Percentiles rank a stretch among this genome's conserved stretches.
These are phyloP conservation scores for Mycena leptocephala DNA, from an alignment of 768 basidiomycete species.

Conservation along the genomic window DNA sequence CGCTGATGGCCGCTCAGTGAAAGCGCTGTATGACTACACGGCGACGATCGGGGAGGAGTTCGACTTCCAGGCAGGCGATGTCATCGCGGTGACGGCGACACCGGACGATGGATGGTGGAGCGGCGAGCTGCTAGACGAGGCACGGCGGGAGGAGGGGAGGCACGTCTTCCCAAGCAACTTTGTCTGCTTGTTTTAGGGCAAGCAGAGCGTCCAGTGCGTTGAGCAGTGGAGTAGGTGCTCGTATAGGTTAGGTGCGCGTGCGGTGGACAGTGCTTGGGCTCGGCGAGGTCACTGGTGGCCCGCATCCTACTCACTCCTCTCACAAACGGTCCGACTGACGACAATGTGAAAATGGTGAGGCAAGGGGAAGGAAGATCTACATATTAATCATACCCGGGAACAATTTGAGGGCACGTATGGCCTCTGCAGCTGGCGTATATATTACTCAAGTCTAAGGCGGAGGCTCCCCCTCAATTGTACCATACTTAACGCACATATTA, in stretches of 20 bases:
- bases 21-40: slow-evolving; percentile 91
- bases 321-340: too few relatives aligned
- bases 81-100: slow-evolving; percentile 95
- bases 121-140: slow-evolving; percentile 87
- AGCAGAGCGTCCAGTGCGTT: not conserved
- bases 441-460: not conserved
- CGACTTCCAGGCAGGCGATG: slow-evolving; percentile 95
- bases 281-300: too few relatives aligned
- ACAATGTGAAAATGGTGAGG: not conserved
- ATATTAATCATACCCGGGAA: slow-evolving; percentile 12
- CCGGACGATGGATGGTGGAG: slow-evolving; percentile 99
- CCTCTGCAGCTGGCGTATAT: not conserved
- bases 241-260: not conserved
- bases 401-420: not conserved
- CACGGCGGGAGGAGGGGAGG: slow-evolving; percentile 79
- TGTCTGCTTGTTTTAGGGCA: slow-evolving; percentile 79
- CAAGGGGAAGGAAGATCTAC: not conserved
- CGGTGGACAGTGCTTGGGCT: not conserved
- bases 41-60: slow-evolving; percentile 95
- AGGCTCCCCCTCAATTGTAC: not conserved
- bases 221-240: too few relatives aligned
- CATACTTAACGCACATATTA: not conserved
- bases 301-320: too few relatives aligned
- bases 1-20: slow-evolving; percentile 64
- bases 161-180: slow-evolving; percentile 94